Conservation (phyloP, 139 green algal species). For the Chlamydomonas incerta region DNA sequence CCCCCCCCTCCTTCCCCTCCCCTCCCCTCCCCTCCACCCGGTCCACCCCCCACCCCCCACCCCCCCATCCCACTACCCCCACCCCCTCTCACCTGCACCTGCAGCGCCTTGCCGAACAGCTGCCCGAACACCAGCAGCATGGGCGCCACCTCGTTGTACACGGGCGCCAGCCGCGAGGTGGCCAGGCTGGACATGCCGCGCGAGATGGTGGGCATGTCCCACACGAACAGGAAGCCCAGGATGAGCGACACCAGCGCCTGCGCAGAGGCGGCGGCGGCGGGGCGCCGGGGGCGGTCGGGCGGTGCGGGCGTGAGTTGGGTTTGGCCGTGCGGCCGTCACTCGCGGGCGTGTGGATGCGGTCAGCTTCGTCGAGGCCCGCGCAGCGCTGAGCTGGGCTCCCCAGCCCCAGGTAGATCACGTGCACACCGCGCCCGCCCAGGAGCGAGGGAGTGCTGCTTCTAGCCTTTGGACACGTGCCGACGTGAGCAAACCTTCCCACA, state of each 20-base stretch:
- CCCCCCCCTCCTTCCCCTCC: neutral
- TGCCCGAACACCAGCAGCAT: conserved; percentile 83
- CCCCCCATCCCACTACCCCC: neutral
- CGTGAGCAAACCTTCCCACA: no score
- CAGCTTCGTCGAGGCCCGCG: no score
- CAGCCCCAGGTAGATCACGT: no score
- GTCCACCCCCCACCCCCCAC: no score
- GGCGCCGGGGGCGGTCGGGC: no score
- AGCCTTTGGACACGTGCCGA: no score
- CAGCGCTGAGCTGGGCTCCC: no score
- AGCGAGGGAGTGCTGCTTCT: no score
- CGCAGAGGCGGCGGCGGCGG: neutral
- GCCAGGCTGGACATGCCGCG: conserved; percentile 71
- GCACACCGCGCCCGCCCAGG: no score
- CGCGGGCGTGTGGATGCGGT: no score
- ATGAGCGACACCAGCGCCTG: conserved; percentile 91
- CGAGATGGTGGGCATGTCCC: conserved; percentile 89
- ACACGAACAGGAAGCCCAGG: conserved; percentile 94
- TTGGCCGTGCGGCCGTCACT: no score
- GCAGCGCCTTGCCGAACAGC: conserved; percentile 92
- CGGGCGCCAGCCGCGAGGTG: conserved; percentile 71
- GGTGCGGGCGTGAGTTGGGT: no score
- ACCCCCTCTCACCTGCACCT: conserved; percentile 79
- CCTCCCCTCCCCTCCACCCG: neutral
- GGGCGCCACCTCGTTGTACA: conserved; percentile 93